A percentile compares a stretch with the other conserved stretches of the same genome.
These are phyloP conservation scores for Lentinula boryana DNA, from an alignment of 768 basidiomycete genomes.

Conservation along the genomic window DNA sequence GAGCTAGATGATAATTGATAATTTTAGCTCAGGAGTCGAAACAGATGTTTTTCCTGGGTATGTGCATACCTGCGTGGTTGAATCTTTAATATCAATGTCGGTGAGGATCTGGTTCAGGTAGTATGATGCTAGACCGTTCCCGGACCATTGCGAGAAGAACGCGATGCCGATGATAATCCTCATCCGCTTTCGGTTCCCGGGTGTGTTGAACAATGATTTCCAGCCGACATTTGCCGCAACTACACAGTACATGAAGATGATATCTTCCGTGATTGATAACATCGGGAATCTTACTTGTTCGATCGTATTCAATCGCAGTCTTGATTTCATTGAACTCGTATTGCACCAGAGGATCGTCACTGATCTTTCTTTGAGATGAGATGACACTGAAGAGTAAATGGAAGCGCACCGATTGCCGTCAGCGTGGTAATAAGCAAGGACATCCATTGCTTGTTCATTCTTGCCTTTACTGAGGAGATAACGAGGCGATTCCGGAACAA, in stretches of 20 bases:
- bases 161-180: slow-evolving; percentile 71
- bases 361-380: slow-evolving; percentile 11
- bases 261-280: no score
- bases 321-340: slow-evolving; percentile 82
- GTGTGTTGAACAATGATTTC: slow-evolving; percentile 58
- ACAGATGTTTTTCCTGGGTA: neutral
- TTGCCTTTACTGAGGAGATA: slow-evolving; percentile 75
- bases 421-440: slow-evolving; percentile 80
- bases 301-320: slow-evolving; percentile 67
- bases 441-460: slow-evolving; percentile 59
- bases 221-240: slow-evolving; percentile 59
- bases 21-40: neutral
- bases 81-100: slow-evolving; percentile 58
- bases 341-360: slow-evolving; percentile 59
- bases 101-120: slow-evolving; percentile 73
- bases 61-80: slow-evolving; percentile 35
- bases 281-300: slow-evolving; percentile 20
- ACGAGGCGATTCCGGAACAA: slow-evolving; percentile 81
- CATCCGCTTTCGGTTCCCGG: slow-evolving; percentile 74
- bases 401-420: slow-evolving; percentile 55
- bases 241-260: neutral
- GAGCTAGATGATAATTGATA: slow-evolving; percentile 36
- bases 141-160: slow-evolving; percentile 85
- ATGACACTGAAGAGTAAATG: neutral
- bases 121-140: slow-evolving; percentile 80